Conservation (phyloP, 805 yeast species). For the Candida nanaspora region DNA sequence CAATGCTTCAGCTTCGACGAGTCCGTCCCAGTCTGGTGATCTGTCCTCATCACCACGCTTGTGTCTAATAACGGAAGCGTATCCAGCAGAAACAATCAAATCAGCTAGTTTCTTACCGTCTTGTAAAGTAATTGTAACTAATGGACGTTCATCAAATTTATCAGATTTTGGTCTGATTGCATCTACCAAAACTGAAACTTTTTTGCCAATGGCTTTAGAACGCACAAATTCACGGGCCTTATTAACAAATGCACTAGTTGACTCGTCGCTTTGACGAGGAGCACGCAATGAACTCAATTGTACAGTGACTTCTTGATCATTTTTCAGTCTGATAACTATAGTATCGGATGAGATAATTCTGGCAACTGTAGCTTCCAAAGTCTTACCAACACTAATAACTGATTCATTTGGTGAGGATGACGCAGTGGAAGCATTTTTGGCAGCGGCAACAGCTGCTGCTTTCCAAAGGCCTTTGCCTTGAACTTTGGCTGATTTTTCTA, state of each 20-base stretch:
- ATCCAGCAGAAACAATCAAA: conserved; percentile 54
- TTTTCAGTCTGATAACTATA: conserved; percentile 41
- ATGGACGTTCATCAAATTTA: conserved; percentile 55
- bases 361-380: conserved; percentile 47
- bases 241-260: conserved; percentile 48
- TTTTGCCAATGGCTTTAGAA: conserved; percentile 61
- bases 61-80: conserved; percentile 72
- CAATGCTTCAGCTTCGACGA: conserved; percentile 60
- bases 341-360: conserved; percentile 68
- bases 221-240: conserved; percentile 73
- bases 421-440: conserved; percentile 12
- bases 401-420: conserved; percentile 11
- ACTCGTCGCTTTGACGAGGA: conserved; percentile 58
- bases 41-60: conserved; percentile 66
- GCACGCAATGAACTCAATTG: conserved; percentile 73
- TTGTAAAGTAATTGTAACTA: conserved; percentile 49
- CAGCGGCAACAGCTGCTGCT: conserved; percentile 17
- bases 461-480: conserved; percentile 55
- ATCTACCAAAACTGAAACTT: conserved; percentile 53
- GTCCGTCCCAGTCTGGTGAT: conserved; percentile 70
- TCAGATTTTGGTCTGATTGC: conserved; percentile 57
- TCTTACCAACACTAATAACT: conserved; percentile 36
- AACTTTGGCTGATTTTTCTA: conserved; percentile 55
- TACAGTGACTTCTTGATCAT: conserved; percentile 52
- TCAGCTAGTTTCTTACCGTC: conserved; percentile 57